phyloP scores from a whole-genome alignment of 176 grass and related monocot species.

The Eleusine indica region DNA sequence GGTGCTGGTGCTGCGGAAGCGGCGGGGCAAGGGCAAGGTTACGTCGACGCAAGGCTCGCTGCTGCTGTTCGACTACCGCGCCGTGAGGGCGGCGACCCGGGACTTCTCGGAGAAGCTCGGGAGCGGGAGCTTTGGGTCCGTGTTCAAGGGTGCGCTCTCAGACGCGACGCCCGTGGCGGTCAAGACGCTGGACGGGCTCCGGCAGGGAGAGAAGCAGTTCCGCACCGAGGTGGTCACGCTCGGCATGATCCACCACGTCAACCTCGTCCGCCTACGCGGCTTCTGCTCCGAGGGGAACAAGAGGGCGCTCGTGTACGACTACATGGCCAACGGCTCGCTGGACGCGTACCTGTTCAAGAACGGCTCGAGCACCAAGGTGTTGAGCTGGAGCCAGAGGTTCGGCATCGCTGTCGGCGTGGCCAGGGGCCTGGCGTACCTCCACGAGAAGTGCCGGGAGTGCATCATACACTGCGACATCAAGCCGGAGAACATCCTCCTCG shows the following conservation, averaged over 20 bases:
- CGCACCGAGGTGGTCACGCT: slow-evolving; percentile 52
- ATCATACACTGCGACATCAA: slow-evolving; percentile 66
- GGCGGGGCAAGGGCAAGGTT: slow-evolving; percentile 44
- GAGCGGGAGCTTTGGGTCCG: slow-evolving; percentile 50
- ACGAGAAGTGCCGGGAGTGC: slow-evolving; percentile 56
- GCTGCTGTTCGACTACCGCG: slow-evolving; percentile 49
- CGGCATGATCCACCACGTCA: slow-evolving; percentile 51
- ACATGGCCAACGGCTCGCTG: slow-evolving; percentile 57
- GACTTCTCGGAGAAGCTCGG: slow-evolving; percentile 55
- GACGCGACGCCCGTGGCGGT: slow-evolving; percentile 46
- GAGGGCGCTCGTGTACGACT: slow-evolving; percentile 54
- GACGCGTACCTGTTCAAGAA: slow-evolving; percentile 45
- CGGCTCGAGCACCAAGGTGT: slow-evolving; percentile 17
- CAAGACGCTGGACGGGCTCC: slow-evolving; percentile 49
- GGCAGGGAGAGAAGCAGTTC: slow-evolving; percentile 61
- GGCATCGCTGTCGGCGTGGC: slow-evolving; percentile 34
- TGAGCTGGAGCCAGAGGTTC: slow-evolving; percentile 48
- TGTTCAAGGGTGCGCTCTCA: slow-evolving; percentile 41
- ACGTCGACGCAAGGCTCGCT: slow-evolving; percentile 48
- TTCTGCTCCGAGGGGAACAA: slow-evolving; percentile 58
- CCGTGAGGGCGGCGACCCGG: slow-evolving; percentile 42
- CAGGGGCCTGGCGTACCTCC: slow-evolving; percentile 44
- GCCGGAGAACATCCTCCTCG: slow-evolving; percentile 58
- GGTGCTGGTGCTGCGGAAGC: slow-evolving; percentile 35
- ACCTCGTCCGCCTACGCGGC: slow-evolving; percentile 49